A percentile compares a stretch with the other conserved stretches of the same genome.
phyloP scores from a whole-genome alignment of 2,329 filamentous ascomycete genomes.

The Trichoderma arundinaceum region DNA sequence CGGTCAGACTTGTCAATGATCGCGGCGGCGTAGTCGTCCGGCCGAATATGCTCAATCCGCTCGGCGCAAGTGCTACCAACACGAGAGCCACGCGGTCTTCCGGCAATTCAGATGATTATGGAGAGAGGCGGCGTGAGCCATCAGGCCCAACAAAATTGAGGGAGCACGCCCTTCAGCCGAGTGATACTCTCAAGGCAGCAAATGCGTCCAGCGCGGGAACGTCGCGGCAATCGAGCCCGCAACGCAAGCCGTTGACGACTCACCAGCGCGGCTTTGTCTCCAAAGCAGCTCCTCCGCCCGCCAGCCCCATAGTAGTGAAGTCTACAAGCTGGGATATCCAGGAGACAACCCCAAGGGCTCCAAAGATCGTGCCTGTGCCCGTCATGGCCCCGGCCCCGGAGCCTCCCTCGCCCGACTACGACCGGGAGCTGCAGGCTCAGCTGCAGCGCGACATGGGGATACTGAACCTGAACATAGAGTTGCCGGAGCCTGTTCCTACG shows the following conservation, averaged over 20 bases:
- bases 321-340: slow-evolving; percentile 38
- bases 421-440: slow-evolving; percentile 65
- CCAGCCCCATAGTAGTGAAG: slow-evolving; percentile 49
- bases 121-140: slow-evolving; percentile 56
- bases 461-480: slow-evolving; percentile 53
- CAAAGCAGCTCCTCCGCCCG: slow-evolving; percentile 65
- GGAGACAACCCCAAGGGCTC: slow-evolving; percentile 55
- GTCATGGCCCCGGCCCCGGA: slow-evolving; percentile 55
- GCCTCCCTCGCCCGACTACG: slow-evolving; percentile 63
- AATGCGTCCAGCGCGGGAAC: slow-evolving; percentile 51
- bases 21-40: slow-evolving; percentile 62
- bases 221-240: slow-evolving; percentile 65
- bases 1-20: slow-evolving; percentile 79
- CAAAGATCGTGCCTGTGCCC: slow-evolving; percentile 39
- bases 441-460: slow-evolving; percentile 66
- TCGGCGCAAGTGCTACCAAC: slow-evolving; percentile 85
- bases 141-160: slow-evolving; percentile 58
- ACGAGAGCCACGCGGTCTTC: slow-evolving; percentile 64
- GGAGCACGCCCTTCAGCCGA: slow-evolving; percentile 51
- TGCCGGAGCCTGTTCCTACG: slow-evolving; percentile 28
- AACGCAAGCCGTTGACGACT: slow-evolving; percentile 58
- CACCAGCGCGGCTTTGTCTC: slow-evolving; percentile 47
- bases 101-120: slow-evolving; percentile 57
- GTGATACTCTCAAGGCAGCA: slow-evolving; percentile 63
- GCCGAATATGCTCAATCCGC: slow-evolving; percentile 63